A percentile compares a stretch with the other conserved stretches of the same genome.
Conservation (phyloP, 495 filamentous ascomycete species). For the Lasiosphaeria miniovina region DNA sequence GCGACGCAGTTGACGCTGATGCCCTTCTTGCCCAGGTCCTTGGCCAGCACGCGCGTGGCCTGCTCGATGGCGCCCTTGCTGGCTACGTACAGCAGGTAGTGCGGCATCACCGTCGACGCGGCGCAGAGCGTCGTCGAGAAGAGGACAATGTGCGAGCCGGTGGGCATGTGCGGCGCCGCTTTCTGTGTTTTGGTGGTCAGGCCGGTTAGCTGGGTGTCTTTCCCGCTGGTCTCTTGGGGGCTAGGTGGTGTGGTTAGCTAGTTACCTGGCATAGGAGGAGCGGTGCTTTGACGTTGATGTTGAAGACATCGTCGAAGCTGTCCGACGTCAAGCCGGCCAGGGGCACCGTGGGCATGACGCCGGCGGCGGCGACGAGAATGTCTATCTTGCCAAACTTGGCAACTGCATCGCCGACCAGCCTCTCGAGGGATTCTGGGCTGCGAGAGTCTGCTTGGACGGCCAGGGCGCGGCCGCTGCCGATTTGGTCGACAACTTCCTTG, state of each 20-base stretch:
- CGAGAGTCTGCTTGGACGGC: background rate
- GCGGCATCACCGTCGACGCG: background rate
- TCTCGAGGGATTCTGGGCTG: background rate
- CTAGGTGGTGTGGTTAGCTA: too few relatives aligned
- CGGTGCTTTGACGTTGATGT: background rate
- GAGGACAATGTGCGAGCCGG: background rate
- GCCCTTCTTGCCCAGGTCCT: background rate
- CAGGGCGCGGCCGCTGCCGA: background rate
- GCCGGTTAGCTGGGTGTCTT: too few relatives aligned
- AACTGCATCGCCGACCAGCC: background rate
- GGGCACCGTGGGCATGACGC: background rate
- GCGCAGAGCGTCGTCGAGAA: background rate
- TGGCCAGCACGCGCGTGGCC: background rate
- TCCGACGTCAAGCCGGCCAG: background rate
- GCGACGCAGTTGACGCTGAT: background rate
- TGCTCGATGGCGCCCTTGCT: background rate
- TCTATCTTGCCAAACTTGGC: background rate
- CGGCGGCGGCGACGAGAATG: background rate
- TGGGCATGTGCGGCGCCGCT: background rate
- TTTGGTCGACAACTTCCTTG: background rate
- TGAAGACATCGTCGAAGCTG: background rate
- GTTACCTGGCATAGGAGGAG: background rate
- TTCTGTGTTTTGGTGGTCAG: background rate
- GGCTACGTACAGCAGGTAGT: background rate
- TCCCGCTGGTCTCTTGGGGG: too few relatives aligned